Evolutionary conservation across 2,329 filamentous ascomycete genomes (phyloP).

Genomic region (Karstenula rhodostoma): DNA sequence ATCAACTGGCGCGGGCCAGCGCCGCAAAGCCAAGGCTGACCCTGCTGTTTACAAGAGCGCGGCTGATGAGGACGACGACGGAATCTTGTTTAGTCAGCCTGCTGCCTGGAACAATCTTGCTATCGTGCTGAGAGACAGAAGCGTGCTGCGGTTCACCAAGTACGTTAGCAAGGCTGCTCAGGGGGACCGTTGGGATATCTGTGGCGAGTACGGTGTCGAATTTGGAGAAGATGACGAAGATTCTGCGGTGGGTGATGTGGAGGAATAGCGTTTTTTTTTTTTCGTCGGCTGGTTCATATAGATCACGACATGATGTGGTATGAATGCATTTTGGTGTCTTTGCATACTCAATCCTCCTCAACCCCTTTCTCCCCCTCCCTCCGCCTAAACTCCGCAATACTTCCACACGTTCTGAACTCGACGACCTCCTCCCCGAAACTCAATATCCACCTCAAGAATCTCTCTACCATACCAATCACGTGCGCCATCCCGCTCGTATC

Average conservation of each 20-base stretch:
- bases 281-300: not conserved
- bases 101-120: slow-evolving; percentile 90
- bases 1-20: slow-evolving; percentile 57
- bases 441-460: slow-evolving; percentile 61
- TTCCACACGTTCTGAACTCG: slow-evolving; percentile 55
- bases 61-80: slow-evolving; percentile 74
- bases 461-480: slow-evolving; percentile 65
- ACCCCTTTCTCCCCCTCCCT: not conserved
- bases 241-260: not conserved
- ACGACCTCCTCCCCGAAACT: slow-evolving; percentile 53
- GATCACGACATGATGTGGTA: slow-evolving; percentile 7
- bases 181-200: slow-evolving; percentile 93
- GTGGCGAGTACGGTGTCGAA: slow-evolving; percentile 77
- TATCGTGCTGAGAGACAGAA: slow-evolving; percentile 86
- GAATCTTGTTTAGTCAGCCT: slow-evolving; percentile 72
- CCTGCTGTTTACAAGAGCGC: slow-evolving; percentile 79
- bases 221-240: slow-evolving; percentile 56
- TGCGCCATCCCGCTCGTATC: slow-evolving; percentile 69
- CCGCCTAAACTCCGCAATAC: slow-evolving; percentile 54
- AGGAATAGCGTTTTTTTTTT: not conserved
- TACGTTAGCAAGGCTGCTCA: slow-evolving; percentile 84
- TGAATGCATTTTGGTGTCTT: slow-evolving; percentile 12
- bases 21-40: slow-evolving; percentile 62
- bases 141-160: slow-evolving; percentile 92
- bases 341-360: not conserved